Percentiles rank a stretch among this genome's conserved stretches.
phyloP scores from a whole-genome alignment of 2,329 filamentous ascomycete species.

The Fusarium floridanum region DNA sequence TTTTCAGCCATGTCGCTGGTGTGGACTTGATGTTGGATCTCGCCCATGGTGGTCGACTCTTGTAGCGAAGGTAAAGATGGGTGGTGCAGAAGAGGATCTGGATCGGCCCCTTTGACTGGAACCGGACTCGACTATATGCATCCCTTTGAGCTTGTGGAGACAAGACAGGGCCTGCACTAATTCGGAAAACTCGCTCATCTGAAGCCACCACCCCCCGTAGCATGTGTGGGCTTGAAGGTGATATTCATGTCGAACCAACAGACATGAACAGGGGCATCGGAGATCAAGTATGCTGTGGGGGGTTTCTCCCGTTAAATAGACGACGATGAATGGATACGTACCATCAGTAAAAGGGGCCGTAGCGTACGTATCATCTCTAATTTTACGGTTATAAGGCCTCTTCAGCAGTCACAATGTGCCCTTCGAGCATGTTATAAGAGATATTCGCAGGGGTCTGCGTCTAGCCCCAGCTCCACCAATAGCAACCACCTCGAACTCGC shows the following conservation, averaged over 20 bases:
- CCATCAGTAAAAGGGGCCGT: neutral
- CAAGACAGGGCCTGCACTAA: neutral
- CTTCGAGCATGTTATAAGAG: neutral
- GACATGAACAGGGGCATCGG: neutral
- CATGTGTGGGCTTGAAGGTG: neutral
- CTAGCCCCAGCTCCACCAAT: neutral
- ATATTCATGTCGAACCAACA: neutral
- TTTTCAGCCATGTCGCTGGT: neutral
- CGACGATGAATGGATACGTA: neutral
- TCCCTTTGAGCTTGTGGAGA: neutral
- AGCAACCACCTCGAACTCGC: neutral
- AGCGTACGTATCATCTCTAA: neutral
- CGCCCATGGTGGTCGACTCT: neutral
- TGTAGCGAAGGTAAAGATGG: neutral
- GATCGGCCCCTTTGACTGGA: neutral
- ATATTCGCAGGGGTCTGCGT: neutral
- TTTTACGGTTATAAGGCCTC: neutral
- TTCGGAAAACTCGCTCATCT: neutral
- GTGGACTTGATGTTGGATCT: neutral
- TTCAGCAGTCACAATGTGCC: neutral
- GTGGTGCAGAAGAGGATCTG: neutral
- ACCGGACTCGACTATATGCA: neutral
- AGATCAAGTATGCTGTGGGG: neutral
- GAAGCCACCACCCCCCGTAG: neutral
- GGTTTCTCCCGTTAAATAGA: neutral